Evolutionary conservation across 2,329 filamentous ascomycete genomes (phyloP), one percentile per base, ranked within the genome.

Genomic region (Metarhizium anisopliae): DNA sequence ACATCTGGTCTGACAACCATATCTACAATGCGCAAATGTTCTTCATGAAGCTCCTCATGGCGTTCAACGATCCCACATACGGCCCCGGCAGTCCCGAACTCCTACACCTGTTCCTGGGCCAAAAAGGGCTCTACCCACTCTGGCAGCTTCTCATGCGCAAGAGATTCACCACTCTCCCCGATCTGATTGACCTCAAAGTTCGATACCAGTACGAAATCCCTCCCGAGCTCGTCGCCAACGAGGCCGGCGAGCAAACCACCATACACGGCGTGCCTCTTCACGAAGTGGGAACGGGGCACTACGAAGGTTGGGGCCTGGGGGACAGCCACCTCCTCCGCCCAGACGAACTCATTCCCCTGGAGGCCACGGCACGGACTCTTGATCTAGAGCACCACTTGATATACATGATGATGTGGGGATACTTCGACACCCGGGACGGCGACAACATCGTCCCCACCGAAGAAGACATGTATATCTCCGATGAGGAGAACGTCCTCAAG

Each of bases 41-140:
- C 72, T 73, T 89, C 60, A 65, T 89, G 59, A 92, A 93, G 71
- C 77, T 94, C 16, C 78, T 83, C 63, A 83, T 91, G 80, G 76
- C 77, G 54, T 84, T 90, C 68, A 82, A 80, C 56, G 79, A 89
- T 60, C 86, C 87, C 0, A 66, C 82, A 29, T 76, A 76, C 51
- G 81, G 79, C 0, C 75, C 77, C 16, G 75, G 76, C 51, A 70
- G 73, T 2, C 74, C 74, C 47, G 73, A 73, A 35, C 70, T 87
- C 52, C 70, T 81, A 43, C 73, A 81, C 36, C 69, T 87, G 32
- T 72, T 89, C 56, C 68, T 89, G 47, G 82, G 80, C 14, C 83
- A 87, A 62, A 75, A 74, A 29, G 74, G 67, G 10, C 68, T 87
- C 18, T 76, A 72, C 6, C 69, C 75, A n/a, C 72, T 89, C 4